phyloP scores from a whole-genome alignment of 257 asterid genomes.

The Paulownia fortunei region DNA sequence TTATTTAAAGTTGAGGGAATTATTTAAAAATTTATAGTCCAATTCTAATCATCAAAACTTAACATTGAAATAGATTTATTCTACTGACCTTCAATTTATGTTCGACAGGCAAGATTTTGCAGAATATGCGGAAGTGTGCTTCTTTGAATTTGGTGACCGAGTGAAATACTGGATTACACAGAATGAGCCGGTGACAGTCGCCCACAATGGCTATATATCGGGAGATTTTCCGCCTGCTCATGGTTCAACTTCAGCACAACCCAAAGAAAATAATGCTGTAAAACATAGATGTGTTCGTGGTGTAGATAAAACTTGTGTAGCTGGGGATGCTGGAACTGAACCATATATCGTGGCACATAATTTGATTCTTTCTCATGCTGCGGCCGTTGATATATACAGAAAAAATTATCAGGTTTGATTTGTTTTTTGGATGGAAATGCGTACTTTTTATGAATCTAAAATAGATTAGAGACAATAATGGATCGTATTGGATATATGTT shows the following conservation, averaged over 20 bases:
- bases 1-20: too few species aligned
- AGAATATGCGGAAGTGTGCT: constrained; percentile 49
- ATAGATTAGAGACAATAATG: too few species aligned
- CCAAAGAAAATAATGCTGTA: neutral
- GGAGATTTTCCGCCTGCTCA: constrained; percentile 43
- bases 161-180: constrained; percentile 49
- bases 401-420: constrained; percentile 3
- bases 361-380: constrained; percentile 17
- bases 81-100: too few species aligned
- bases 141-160: constrained; percentile 50
- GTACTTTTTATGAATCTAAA: too few species aligned
- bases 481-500: too few species aligned
- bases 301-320: neutral
- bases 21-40: too few species aligned
- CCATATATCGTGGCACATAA: constrained; percentile 19
- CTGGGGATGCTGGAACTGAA: neutral
- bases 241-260: constrained; percentile 19
- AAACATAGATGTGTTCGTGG: neutral
- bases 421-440: too few species aligned
- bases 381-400: neutral
- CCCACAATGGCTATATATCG: constrained; percentile 15
- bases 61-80: too few species aligned
- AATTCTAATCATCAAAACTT: too few species aligned
- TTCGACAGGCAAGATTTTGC: constrained; percentile 36
- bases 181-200: constrained; percentile 43